Percentiles rank a stretch among this genome's conserved stretches.
Evolutionary conservation across 148 eudicot genomes (phyloP).

Genomic region (Silene uniflora): DNA sequence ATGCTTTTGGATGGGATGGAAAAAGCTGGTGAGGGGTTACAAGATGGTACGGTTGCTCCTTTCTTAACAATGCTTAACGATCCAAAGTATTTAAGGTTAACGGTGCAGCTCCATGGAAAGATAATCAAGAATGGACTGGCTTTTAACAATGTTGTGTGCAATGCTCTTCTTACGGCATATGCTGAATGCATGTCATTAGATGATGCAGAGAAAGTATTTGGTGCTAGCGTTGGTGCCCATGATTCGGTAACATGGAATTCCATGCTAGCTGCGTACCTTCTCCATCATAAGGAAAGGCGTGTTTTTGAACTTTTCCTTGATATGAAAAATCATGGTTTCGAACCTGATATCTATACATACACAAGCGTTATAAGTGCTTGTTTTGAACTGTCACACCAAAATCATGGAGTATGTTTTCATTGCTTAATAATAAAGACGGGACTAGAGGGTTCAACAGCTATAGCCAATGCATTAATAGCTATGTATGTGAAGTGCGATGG

Average conservation of each 20-base stretch:
- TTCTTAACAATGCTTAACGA: conserved; percentile 56
- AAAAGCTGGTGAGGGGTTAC: conserved; percentile 40
- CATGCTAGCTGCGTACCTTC: conserved; percentile 57
- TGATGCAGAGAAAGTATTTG: conserved; percentile 49
- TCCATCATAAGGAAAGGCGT: conserved; percentile 34
- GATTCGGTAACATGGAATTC: conserved; percentile 79
- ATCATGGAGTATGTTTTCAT: conserved; percentile 54
- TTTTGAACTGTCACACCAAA: conserved; percentile 37
- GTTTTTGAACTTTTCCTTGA: conserved; percentile 49
- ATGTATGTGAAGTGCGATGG: conserved; percentile 53
- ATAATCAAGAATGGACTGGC: conserved; percentile 51
- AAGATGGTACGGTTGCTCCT: conserved; percentile 68
- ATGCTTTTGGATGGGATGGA: conserved; percentile 44
- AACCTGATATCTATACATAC: conserved; percentile 63
- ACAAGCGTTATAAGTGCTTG: conserved; percentile 66
- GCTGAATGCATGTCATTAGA: conserved; percentile 54
- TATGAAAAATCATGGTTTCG: conserved; percentile 50
- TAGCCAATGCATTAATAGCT: conserved; percentile 62
- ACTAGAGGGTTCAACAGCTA: conserved; percentile 46
- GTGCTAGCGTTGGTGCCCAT: conserved; percentile 29
- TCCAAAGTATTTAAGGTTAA: conserved; percentile 32
- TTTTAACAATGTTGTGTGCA: conserved; percentile 46
- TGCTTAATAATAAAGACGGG: conserved; percentile 59
- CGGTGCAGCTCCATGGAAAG: conserved; percentile 53
- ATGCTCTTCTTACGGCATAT: conserved; percentile 58